Evolutionary conservation across 2,329 filamentous ascomycete species (phyloP), one percentile per base, ranked within the genome.

Genomic region (Parastagonospora avenae): DNA sequence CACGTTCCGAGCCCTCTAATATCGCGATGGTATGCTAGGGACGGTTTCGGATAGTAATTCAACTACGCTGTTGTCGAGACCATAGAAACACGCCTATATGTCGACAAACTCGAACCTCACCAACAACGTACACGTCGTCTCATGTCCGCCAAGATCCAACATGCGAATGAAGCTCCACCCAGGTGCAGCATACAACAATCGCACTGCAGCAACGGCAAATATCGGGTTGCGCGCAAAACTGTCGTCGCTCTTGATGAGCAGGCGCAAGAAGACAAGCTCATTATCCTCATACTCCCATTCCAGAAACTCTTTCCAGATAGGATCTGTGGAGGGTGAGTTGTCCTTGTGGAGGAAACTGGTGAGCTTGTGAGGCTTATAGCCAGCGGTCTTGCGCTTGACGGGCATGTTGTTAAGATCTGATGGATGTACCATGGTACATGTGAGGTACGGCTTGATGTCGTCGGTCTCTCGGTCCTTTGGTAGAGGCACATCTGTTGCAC

Each of bases 251-350:
- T 89, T 89, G 72, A 89, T 79, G 36, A 88, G 74, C 51, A 89
- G 77, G 0, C 86, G 77, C 58, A 89, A 57, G 60, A 89, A 89
- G 0, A 81, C 80, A 41, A 89, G 64, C 66, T 88, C 86, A 57
- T 84, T 87, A 48, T 88, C 85, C 5, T 86, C 82, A 60, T 83
- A 89, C 53, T 86, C 83, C 86, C 86, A 89, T 62, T 87, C 84
- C 8, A 89, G 73, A 11, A 74, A 76, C 68, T 89, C 85, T 57
- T 88, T 80, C 85, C 85, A 89, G 7, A 89, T 43, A 0, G 86
- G 86, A 53, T 88, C 85, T 0, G 79, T 86, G 0, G 78, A 67
- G 0, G 80, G 79, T 2, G 85, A 82, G 54, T 85, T 86, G n/a
- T 84, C 82, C 28, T 74, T 74, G 66, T 86, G 83, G 42, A 87